A percentile compares a stretch with the other conserved stretches of the same genome.
Evolutionary conservation across 345 rosid species (phyloP).

Genomic region (Boechera divaricarpa): DNA sequence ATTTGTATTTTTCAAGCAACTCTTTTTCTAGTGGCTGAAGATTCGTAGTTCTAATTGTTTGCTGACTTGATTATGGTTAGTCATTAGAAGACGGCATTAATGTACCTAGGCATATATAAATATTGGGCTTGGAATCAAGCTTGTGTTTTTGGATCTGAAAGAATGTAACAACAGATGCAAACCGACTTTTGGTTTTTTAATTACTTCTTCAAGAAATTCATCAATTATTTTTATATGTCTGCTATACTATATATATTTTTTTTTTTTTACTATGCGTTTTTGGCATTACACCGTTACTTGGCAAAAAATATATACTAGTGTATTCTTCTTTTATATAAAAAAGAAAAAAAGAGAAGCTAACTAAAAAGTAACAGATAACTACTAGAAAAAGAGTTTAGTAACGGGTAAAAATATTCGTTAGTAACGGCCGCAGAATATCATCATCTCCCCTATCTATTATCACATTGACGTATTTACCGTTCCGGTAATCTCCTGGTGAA

Average conservation of each 20-base stretch:
- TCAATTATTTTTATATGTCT: background rate
- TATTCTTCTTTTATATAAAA: background rate
- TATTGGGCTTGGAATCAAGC: conserved; percentile 7
- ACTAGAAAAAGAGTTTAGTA: background rate
- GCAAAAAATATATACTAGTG: too few species aligned
- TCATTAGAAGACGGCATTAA: background rate
- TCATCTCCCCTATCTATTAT: background rate
- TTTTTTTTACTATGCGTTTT: background rate
- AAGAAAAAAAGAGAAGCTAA: background rate
- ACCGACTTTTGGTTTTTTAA: conserved; percentile 24
- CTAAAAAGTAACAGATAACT: conserved; percentile 18
- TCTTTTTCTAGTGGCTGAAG: background rate
- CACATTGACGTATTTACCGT: conserved; percentile 15
- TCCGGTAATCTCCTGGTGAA: conserved; percentile 36
- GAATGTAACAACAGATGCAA: background rate
- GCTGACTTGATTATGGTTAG: background rate
- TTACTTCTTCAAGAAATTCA: background rate
- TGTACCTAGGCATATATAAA: background rate
- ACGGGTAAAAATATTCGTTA: background rate
- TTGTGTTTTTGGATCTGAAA: conserved; percentile 32
- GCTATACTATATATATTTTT: too few species aligned
- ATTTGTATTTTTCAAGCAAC: background rate
- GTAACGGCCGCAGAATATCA: conserved; percentile 10
- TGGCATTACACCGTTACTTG: background rate
- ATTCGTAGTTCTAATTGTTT: background rate